phyloP scores from a whole-genome alignment of 2,329 filamentous ascomycete species.

The Epichloe sibirici region DNA sequence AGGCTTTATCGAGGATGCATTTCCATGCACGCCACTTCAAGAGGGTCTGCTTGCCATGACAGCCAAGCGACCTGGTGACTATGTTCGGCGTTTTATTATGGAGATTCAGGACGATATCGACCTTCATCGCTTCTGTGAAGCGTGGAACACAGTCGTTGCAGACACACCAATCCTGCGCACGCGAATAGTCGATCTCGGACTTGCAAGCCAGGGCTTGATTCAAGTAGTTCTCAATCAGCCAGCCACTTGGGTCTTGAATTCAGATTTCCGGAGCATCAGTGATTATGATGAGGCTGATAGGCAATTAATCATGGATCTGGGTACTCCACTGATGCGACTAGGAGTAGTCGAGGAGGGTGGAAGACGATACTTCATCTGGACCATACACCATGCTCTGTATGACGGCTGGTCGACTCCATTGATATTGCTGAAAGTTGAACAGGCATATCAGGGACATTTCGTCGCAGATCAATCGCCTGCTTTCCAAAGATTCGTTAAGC shows the following conservation, averaged over 20 bases:
- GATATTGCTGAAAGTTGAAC: conserved; percentile 21
- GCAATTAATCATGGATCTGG: conserved; percentile 23
- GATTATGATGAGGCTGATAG: conserved; percentile 25
- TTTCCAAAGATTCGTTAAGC: not conserved
- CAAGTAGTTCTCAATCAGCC: conserved; percentile 30
- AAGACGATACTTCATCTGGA: conserved; percentile 17
- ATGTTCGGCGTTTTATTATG: conserved; percentile 15
- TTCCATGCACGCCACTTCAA: conserved; percentile 26
- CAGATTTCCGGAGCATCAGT: conserved; percentile 11
- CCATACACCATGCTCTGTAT: not conserved
- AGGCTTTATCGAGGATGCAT: not conserved
- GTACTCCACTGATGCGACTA: conserved; percentile 28
- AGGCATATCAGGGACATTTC: conserved; percentile 5
- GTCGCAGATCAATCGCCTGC: too few relatives aligned
- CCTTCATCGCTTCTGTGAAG: conserved; percentile 3
- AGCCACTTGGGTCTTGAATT: conserved; percentile 16
- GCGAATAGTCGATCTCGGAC: conserved; percentile 29
- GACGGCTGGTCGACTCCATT: not conserved
- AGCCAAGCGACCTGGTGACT: conserved; percentile 18
- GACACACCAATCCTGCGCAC: conserved; percentile 27
- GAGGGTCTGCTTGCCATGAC: conserved; percentile 26
- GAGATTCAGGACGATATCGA: conserved; percentile 7
- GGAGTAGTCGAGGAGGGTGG: conserved; percentile 21
- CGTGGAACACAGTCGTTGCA: conserved; percentile 6
- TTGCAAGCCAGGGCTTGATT: conserved; percentile 20